phyloP scores from a whole-genome alignment of 1,139 yeast genomes.

The Yamadazyma sp. region DNA sequence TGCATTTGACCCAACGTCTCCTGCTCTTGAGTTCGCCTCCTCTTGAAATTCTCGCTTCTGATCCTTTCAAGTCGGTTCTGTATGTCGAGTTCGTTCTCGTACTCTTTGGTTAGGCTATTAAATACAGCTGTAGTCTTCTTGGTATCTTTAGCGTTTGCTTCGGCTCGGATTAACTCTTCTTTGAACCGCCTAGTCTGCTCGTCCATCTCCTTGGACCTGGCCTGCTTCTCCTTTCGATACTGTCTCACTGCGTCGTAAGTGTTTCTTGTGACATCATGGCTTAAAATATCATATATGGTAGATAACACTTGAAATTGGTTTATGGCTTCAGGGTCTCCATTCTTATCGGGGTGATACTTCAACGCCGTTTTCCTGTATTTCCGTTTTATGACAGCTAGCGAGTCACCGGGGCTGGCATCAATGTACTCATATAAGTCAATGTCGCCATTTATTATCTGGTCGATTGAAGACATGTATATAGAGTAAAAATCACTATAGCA shows the following conservation, averaged over 20 bases:
- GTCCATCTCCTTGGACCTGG: slow-evolving; percentile 18
- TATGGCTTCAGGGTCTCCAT: slow-evolving; percentile 30
- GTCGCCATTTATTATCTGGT: slow-evolving; percentile 27
- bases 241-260: slow-evolving; percentile 37
- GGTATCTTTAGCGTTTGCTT: slow-evolving; percentile 15
- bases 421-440: slow-evolving; percentile 35
- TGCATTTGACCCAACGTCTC: slow-evolving; percentile 16
- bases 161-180: slow-evolving; percentile 34
- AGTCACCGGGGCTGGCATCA: slow-evolving; percentile 25
- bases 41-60: slow-evolving; percentile 30
- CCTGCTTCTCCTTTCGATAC: slow-evolving; percentile 15
- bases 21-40: slow-evolving; percentile 19
- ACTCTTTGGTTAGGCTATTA: slow-evolving; percentile 9
- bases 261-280: slow-evolving; percentile 24
- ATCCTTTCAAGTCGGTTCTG: slow-evolving; percentile 25
- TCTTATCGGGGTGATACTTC: slow-evolving; percentile 66
- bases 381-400: slow-evolving; percentile 66
- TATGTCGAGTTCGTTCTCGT: slow-evolving; percentile 11
- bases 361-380: slow-evolving; percentile 84
- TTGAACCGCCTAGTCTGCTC: slow-evolving; percentile 33
- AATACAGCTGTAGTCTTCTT: slow-evolving; percentile 5
- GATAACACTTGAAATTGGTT: slow-evolving; percentile 39
- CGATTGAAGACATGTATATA: slow-evolving; percentile 5
- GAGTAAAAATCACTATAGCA: not conserved
- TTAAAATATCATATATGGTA: slow-evolving; percentile 41